Evolutionary conservation across 768 basidiomycete genomes (phyloP), one percentile per base, ranked within the genome.

Genomic region (Mycena metata): DNA sequence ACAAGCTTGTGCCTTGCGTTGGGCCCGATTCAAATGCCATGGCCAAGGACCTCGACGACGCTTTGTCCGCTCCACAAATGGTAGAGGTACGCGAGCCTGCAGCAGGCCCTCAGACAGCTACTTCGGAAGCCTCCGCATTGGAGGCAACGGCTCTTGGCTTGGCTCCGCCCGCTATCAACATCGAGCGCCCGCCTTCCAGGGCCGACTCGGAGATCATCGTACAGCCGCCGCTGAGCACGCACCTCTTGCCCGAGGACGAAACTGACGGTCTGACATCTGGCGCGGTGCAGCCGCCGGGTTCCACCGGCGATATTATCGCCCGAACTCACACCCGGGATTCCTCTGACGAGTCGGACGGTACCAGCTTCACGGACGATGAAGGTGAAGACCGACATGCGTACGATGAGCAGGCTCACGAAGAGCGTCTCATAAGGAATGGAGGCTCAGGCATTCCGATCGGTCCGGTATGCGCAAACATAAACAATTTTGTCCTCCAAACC

Each of bases 381-480:
- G 88, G 92, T 58, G 88, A 88, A 26, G 78, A 78, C 42, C 80
- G 82, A 36, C 79, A 78, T 13, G 79, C 87, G 24, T 88, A 88
- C 59, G 88, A 88, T 50, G 85, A 86, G 65, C 94, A 97, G 75
- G 96, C 97, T 67, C 96, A 98, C 64, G 96, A 98, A 77, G 94
- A 96, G 72, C 84, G 90, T 70, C 84, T 98, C 61, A 96, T 98
- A 69, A 84, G 90, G 80, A 92, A 91, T 62, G 96, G 96, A 46
- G 97, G 98, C 13, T 92, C 94, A 64, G 98, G 98, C 41, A 98
- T 99, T 64, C 97, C 97, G 23, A 87, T 96, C 46, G 96, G 96
- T 41, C 91, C 94, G 54, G 96, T 97, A 79, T 78, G 93, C 39
- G 39, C 86, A 17, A 47, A 45, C 41, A 19, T 41, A 45, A 59